phyloP scores from a whole-genome alignment of 78 protist genomes.

The Emiliania huxleyi region DNA sequence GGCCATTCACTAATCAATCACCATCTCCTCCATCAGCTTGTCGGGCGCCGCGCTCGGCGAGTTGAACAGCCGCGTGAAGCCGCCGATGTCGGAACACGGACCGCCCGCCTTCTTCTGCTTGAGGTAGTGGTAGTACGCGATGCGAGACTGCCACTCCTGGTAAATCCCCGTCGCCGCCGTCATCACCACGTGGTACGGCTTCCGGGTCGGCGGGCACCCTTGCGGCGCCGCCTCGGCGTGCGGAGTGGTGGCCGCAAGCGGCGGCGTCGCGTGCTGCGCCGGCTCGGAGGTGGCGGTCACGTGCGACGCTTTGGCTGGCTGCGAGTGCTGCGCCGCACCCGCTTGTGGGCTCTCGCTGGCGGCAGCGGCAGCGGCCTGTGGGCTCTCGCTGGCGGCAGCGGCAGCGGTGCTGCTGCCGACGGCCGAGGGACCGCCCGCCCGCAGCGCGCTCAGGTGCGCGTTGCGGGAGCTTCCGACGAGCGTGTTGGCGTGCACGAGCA shows the following conservation, averaged over 20 bases:
- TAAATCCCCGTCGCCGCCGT: not conserved
- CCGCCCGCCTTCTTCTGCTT: not conserved
- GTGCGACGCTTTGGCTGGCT: not conserved
- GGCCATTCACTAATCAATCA: too few species aligned
- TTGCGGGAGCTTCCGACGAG: not conserved
- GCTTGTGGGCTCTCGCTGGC: not conserved
- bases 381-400: too few species aligned
- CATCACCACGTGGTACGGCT: conserved; percentile 9
- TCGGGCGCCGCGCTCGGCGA: not conserved
- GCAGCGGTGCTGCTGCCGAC: not conserved
- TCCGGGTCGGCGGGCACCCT: not conserved
- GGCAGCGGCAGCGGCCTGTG: too few species aligned
- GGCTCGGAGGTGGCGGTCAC: not conserved
- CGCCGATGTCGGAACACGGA: conserved; percentile 15
- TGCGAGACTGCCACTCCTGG: conserved; percentile 27
- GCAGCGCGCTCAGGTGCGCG: not conserved
- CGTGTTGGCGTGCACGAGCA: not conserved
- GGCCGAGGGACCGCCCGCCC: not conserved
- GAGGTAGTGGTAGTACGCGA: not conserved
- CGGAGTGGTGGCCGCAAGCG: not conserved
- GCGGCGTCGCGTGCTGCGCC: not conserved
- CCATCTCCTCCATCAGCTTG: not conserved
- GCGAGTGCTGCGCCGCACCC: not conserved
- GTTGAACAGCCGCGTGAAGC: conserved; percentile 28
- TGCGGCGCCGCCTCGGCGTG: not conserved